Conservation (phyloP, 225 moss, liverwort and hornwort genomes). For the Pseudisothecium myosuroides region DNA sequence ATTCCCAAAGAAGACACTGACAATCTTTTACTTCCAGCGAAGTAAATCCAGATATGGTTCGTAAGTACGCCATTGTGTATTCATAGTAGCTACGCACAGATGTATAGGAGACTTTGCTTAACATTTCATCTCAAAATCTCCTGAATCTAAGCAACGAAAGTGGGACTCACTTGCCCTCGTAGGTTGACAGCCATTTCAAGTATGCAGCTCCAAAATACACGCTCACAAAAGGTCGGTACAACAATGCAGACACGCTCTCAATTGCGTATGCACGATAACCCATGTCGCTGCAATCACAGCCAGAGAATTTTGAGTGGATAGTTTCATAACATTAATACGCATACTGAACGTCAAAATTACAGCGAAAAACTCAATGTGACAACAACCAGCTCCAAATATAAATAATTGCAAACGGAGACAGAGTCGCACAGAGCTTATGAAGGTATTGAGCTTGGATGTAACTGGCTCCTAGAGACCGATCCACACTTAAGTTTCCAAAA, state of each 20-base stretch:
- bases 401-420: not conserved
- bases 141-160: not conserved
- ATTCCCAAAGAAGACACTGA: not conserved
- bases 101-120: not conserved
- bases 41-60: not conserved
- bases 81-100: not conserved
- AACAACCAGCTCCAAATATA: not conserved
- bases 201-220: slow-evolving; percentile 95
- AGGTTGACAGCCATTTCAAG: slow-evolving; percentile 91
- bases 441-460: not conserved
- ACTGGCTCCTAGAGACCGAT: not conserved
- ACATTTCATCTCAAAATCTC: not conserved
- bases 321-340: not conserved
- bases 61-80: not conserved
- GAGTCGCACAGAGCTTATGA: not conserved
- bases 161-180: slow-evolving; percentile 82
- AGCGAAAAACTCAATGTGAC: not conserved
- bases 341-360: not conserved
- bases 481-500: not conserved
- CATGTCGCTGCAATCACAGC: slow-evolving; percentile 56
- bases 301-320: not conserved
- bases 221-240: slow-evolving; percentile 98
- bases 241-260: slow-evolving; percentile 59
- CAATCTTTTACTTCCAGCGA: not conserved
- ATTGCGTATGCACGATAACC: slow-evolving; percentile 76